Conservation (phyloP, 495 filamentous ascomycete species). For the Aspergillus carlsbadensis region DNA sequence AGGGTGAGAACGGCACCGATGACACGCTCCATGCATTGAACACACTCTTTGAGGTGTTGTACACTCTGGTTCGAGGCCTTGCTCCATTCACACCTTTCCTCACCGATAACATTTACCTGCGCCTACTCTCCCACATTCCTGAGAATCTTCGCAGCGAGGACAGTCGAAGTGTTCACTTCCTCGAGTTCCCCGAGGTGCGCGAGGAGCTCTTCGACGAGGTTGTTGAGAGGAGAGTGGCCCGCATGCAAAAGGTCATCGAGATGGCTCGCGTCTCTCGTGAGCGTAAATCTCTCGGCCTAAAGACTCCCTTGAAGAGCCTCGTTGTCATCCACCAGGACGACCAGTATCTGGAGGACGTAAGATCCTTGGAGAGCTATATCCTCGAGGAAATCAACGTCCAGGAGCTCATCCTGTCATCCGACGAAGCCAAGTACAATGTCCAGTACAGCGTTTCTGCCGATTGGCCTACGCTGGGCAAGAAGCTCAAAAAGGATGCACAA, state of each 20-base stretch:
- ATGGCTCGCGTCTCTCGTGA: conserved; percentile 83
- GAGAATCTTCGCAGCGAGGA: conserved; percentile 63
- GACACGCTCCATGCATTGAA: conserved; percentile 91
- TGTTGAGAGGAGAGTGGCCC: conserved; percentile 79
- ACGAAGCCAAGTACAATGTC: conserved; percentile 88
- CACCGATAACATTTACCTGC: conserved; percentile 89
- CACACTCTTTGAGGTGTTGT: conserved; percentile 95
- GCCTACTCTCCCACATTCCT: conserved; percentile 78
- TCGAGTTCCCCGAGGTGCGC: conserved; percentile 83
- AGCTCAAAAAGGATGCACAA: conserved; percentile 88
- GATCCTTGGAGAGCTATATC: conserved; percentile 80
- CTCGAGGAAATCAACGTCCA: conserved; percentile 87
- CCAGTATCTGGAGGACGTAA: conserved; percentile 81
- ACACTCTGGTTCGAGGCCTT: conserved; percentile 78
- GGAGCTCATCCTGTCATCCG: conserved; percentile 78
- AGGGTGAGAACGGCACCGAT: conserved; percentile 85
- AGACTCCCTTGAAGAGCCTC: conserved; percentile 86
- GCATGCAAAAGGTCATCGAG: conserved; percentile 97
- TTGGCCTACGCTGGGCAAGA: conserved; percentile 94
- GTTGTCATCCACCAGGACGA: conserved; percentile 85
- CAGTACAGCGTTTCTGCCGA: conserved; percentile 86
- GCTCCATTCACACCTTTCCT: conserved; percentile 97
- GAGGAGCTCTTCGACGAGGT: conserved; percentile 83
- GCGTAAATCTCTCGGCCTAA: conserved; percentile 77
- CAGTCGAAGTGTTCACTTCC: conserved; percentile 85